Conservation (phyloP, 345 rosid species). For the Dipteronia sinensis region DNA sequence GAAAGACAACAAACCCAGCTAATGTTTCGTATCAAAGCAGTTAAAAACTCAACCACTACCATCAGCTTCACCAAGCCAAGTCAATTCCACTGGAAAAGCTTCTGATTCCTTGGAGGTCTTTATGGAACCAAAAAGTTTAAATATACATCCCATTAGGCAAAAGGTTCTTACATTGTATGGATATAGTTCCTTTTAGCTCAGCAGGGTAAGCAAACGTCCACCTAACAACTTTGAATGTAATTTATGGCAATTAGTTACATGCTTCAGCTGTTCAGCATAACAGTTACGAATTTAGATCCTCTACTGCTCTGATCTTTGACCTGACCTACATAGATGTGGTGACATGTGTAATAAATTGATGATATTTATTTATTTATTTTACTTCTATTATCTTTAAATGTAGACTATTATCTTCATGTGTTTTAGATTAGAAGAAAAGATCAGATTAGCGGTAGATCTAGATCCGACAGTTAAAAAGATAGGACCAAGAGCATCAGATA, state of each 20-base stretch:
- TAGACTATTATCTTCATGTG: no score
- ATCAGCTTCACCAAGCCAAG: slow-evolving; percentile 9
- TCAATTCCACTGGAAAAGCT: not conserved
- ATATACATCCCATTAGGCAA: not conserved
- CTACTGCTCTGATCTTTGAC: no score
- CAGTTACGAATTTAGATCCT: no score
- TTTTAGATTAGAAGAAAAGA: no score
- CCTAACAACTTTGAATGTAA: not conserved
- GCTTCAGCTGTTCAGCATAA: not conserved
- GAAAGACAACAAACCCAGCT: not conserved
- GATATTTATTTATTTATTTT: no score
- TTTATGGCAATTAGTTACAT: not conserved
- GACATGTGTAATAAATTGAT: no score
- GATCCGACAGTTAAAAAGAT: not conserved
- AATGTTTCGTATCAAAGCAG: not conserved
- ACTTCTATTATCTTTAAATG: no score
- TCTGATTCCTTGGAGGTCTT: not conserved
- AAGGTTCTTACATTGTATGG: not conserved
- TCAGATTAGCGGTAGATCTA: no score
- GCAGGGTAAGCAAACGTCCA: not conserved
- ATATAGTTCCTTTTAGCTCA: not conserved
- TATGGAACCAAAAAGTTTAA: not conserved
- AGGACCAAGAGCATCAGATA: not conserved
- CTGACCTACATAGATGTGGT: no score
- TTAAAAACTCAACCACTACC: not conserved